Evolutionary conservation across 2,329 filamentous ascomycete species (phyloP).

Genomic region (Ceratocystiopsis minuta): DNA sequence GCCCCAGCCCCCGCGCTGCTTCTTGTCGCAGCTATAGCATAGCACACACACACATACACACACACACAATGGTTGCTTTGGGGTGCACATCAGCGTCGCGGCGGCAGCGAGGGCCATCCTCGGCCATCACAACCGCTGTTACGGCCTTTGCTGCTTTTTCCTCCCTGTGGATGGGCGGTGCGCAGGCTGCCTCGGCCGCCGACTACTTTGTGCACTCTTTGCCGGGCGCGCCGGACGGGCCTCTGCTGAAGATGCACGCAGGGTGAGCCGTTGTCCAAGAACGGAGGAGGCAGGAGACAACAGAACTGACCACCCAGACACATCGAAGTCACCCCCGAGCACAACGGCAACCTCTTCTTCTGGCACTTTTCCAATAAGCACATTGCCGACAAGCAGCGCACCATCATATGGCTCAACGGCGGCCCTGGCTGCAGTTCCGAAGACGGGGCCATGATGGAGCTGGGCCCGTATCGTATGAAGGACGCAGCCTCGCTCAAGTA

Average conservation of each 20-base stretch:
- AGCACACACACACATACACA: neutral
- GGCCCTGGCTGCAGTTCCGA: constrained; percentile 95
- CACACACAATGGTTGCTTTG: neutral
- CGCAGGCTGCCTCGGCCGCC: constrained; percentile 36
- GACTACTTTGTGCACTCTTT: constrained; percentile 82
- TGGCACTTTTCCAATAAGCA: constrained; percentile 96
- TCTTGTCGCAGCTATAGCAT: no score
- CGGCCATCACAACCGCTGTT: constrained; percentile 11
- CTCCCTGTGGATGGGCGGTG: constrained; percentile 17
- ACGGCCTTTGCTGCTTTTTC: constrained; percentile 22
- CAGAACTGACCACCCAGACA: constrained; percentile 38
- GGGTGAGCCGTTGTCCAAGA: constrained; percentile 42
- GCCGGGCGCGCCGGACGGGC: constrained; percentile 64
- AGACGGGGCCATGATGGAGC: constrained; percentile 90
- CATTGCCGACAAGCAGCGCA: constrained; percentile 78
- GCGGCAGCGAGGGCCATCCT: constrained; percentile 10
- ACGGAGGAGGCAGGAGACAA: neutral
- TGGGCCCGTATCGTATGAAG: constrained; percentile 79
- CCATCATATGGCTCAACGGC: constrained; percentile 92
- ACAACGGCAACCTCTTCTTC: constrained; percentile 92
- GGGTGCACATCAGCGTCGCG: neutral
- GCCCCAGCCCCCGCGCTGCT: no score
- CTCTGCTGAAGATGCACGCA: constrained; percentile 90
- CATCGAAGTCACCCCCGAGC: constrained; percentile 69
- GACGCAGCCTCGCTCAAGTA: constrained; percentile 52